Evolutionary conservation across 768 basidiomycete species (phyloP), one percentile per base, ranked within the genome.

Genomic region (Phanerochaete sordida): DNA sequence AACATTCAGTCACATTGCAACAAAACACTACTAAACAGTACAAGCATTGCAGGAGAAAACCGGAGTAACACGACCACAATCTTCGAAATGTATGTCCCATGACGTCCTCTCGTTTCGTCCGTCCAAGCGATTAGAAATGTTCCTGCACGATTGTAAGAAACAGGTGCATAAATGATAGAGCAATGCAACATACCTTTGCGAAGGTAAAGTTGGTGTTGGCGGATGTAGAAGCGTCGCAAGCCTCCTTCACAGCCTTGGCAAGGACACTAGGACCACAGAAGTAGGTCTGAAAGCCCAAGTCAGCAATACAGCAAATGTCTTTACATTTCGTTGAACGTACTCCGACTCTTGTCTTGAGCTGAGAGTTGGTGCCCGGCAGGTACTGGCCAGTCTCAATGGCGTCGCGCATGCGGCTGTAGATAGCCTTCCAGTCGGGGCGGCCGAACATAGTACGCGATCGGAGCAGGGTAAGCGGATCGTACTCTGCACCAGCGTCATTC

Each of bases 361-460:
- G 89, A 6, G 88, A 81, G 60, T 85, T 90, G 64, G 81, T 80
- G 37, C 92, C 91, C 19, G 90, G 85, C 45, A 95, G 77, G 72
- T 95, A 96, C 60, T 83, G 85, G 23, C 93, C 94, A 21, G 76
- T 72, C 71, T 95, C 91, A 66, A 98, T 91, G 3, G 88, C 88
- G 62, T 84, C 80, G 64, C 81, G 82, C 74, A 95, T 85, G 61
- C 82, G 81, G 23, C 78, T 75, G 72, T 92, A 96, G 70, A 97
- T 90, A 45, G 79, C 74, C 72, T 85, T 86, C 87, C 92, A 98
- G 71, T 96, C 86, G 21, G 95, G 95, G 35, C 95, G 87, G 16
- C 95, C 94, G 69, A 91, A 97, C 80, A 90, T 89, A 23, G 95
- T 97, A 43, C 90, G 88, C 21, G 91, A 85, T 61, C 90, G 86